These are phyloP conservation scores for Aspergillus nanangensis DNA, from an alignment of 495 filamentous ascomycete genomes.

Conservation along the genomic window DNA sequence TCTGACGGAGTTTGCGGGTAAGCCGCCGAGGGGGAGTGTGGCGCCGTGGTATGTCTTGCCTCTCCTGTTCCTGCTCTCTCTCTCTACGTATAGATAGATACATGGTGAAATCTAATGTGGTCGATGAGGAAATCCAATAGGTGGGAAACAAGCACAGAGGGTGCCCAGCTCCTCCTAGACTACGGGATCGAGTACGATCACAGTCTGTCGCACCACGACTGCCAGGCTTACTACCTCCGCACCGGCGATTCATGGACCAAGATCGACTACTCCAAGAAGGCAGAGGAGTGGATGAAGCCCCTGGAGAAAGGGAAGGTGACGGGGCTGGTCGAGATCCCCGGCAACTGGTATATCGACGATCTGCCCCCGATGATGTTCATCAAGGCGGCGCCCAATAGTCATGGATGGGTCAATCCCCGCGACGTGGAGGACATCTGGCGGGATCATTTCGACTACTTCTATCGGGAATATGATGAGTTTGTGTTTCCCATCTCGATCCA, in stretches of 20 bases:
- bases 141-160: conserved; percentile 67
- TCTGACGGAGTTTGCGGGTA: conserved; percentile 69
- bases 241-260: conserved; percentile 59
- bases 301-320: conserved; percentile 48
- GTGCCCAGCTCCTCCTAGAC: conserved; percentile 58
- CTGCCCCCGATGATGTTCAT: conserved; percentile 60
- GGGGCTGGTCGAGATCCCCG: conserved; percentile 61
- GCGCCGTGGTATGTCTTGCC: too few species aligned
- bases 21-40: conserved; percentile 66
- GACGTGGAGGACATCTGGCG: conserved; percentile 55
- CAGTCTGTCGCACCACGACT: conserved; percentile 63
- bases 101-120: too few species aligned
- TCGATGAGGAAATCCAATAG: too few species aligned
- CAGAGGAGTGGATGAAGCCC: conserved; percentile 64
- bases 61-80: too few species aligned
- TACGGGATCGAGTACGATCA: conserved; percentile 72
- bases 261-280: conserved; percentile 56
- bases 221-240: conserved; percentile 60
- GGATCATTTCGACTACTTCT: conserved; percentile 69
- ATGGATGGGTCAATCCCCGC: conserved; percentile 58
- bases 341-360: conserved; percentile 67
- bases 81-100: too few species aligned
- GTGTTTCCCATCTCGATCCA: conserved; percentile 67
- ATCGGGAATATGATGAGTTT: conserved; percentile 64
- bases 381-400: conserved; percentile 53